Evolutionary conservation across 176 grass and related monocot species (phyloP).

Genomic region (Oryza glumipatula): DNA sequence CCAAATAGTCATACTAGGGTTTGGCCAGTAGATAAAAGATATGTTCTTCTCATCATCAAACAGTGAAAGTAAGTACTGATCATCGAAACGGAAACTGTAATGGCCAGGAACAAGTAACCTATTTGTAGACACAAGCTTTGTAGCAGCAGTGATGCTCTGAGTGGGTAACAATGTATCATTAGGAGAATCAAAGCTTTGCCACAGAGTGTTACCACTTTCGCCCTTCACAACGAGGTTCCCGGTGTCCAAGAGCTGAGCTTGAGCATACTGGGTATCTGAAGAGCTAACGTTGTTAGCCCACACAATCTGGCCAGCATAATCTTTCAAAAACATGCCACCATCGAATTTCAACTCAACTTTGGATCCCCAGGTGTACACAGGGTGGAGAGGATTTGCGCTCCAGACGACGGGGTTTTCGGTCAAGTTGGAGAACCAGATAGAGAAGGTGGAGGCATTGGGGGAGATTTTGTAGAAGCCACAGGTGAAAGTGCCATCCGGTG

Average conservation of each 20-base stretch:
- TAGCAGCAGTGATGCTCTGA: constrained; percentile 40
- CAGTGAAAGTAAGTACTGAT: constrained; percentile 46
- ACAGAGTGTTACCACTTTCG: constrained; percentile 13
- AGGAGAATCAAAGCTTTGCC: constrained; percentile 57
- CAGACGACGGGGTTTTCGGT: constrained; percentile 15
- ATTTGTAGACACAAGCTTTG: constrained; percentile 39
- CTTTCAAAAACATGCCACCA: constrained; percentile 38
- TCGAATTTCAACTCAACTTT: constrained; percentile 27
- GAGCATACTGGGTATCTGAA: not conserved
- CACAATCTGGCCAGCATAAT: constrained; percentile 35
- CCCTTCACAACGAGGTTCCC: constrained; percentile 47
- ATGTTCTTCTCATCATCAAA: constrained; percentile 44
- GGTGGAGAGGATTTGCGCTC: constrained; percentile 39
- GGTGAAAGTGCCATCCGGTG: constrained; percentile 32
- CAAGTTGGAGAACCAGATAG: constrained; percentile 47
- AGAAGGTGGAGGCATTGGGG: constrained; percentile 33
- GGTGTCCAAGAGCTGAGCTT: constrained; percentile 20
- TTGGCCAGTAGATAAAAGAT: constrained; percentile 57
- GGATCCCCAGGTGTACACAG: constrained; percentile 42
- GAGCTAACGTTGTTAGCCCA: constrained; percentile 40
- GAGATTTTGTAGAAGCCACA: constrained; percentile 47
- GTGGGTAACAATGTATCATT: constrained; percentile 50
- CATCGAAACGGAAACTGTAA: constrained; percentile 57
- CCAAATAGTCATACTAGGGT: constrained; percentile 41
- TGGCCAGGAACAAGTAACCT: constrained; percentile 46